A percentile compares a stretch with the other conserved stretches of the same genome.
phyloP scores from a whole-genome alignment of 2,329 filamentous ascomycete genomes.

The Raffaelea albimanens region DNA sequence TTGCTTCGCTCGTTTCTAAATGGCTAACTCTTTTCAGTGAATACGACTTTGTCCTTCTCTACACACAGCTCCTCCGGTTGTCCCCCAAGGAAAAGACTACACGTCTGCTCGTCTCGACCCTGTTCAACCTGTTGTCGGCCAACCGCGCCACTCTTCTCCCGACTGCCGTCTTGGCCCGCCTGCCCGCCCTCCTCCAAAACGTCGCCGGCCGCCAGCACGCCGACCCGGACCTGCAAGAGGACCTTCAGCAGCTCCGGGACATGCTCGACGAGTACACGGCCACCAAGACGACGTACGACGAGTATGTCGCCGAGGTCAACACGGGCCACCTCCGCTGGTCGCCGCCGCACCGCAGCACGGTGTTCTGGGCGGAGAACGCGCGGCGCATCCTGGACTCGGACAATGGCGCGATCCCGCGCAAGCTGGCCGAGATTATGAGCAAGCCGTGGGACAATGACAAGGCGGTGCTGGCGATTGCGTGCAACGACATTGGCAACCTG shows the following conservation, averaged over 20 bases:
- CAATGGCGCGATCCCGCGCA: slow-evolving; percentile 67
- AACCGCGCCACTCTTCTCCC: slow-evolving; percentile 70
- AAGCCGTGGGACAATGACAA: slow-evolving; percentile 70
- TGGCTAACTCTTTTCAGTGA: slow-evolving; percentile 46
- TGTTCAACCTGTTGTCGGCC: slow-evolving; percentile 70
- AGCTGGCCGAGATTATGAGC: slow-evolving; percentile 74
- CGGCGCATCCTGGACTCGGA: slow-evolving; percentile 76
- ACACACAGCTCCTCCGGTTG: slow-evolving; percentile 81
- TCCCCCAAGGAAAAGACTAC: slow-evolving; percentile 99
- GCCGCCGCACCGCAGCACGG: slow-evolving; percentile 74
- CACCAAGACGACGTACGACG: slow-evolving; percentile 71
- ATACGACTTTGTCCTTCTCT: slow-evolving; percentile 84
- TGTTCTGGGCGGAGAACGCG: slow-evolving; percentile 90
- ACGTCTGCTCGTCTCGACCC: slow-evolving; percentile 76
- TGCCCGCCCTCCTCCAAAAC: slow-evolving; percentile 60
- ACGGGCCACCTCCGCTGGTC: slow-evolving; percentile 88
- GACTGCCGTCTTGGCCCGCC: slow-evolving; percentile 73
- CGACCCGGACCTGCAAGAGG: slow-evolving; percentile 55
- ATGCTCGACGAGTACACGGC: slow-evolving; percentile 59
- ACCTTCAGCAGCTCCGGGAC: slow-evolving; percentile 50
- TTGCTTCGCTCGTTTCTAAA: not conserved
- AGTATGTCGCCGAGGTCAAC: slow-evolving; percentile 79
- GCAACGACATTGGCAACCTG: slow-evolving; percentile 81
- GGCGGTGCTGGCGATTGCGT: slow-evolving; percentile 83
- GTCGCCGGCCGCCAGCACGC: slow-evolving; percentile 52